Evolutionary conservation across 768 basidiomycete species (phyloP).

Genomic region (Mycena venus): DNA sequence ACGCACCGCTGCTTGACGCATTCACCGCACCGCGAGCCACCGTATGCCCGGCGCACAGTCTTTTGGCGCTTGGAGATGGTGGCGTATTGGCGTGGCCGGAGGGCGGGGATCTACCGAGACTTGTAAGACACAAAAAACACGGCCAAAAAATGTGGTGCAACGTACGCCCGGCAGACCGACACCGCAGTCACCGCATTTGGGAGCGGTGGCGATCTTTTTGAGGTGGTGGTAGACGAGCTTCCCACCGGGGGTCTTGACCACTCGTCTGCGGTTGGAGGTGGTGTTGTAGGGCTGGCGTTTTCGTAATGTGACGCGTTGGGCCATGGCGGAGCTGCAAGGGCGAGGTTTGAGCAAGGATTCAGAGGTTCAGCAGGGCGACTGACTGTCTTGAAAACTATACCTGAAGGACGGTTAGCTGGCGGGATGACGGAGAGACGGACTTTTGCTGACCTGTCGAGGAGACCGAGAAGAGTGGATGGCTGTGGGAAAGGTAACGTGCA

Average conservation of each 20-base stretch:
- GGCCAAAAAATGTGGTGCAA: constrained; percentile 28
- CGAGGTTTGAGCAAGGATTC: background rate
- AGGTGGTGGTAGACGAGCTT: constrained; percentile 98
- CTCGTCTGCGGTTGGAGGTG: constrained; percentile 92
- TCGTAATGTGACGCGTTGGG: constrained; percentile 99
- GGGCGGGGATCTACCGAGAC: constrained; percentile 82
- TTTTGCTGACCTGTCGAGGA: background rate
- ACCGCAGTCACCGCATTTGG: constrained; percentile 99
- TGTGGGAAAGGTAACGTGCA: background rate
- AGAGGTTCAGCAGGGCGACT: background rate
- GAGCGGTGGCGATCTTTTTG: constrained; percentile 92
- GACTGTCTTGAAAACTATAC: constrained; percentile 24
- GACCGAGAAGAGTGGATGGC: background rate
- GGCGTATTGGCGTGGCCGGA: constrained; percentile 96
- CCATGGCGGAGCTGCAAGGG: constrained; percentile 66
- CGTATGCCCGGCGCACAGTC: constrained; percentile 96
- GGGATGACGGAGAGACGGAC: background rate
- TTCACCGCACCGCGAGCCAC: constrained; percentile 95
- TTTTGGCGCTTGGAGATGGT: constrained; percentile 97
- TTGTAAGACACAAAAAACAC: background rate
- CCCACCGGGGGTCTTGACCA: constrained; percentile 98
- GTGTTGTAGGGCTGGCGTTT: constrained; percentile 99
- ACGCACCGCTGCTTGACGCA: constrained; percentile 95
- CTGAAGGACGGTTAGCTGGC: background rate
- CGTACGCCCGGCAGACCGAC: constrained; percentile 93